Base-by-base conservation (phyloP, 192 early-diverging fungal species). In the Powellomyces hirtus region DNA sequence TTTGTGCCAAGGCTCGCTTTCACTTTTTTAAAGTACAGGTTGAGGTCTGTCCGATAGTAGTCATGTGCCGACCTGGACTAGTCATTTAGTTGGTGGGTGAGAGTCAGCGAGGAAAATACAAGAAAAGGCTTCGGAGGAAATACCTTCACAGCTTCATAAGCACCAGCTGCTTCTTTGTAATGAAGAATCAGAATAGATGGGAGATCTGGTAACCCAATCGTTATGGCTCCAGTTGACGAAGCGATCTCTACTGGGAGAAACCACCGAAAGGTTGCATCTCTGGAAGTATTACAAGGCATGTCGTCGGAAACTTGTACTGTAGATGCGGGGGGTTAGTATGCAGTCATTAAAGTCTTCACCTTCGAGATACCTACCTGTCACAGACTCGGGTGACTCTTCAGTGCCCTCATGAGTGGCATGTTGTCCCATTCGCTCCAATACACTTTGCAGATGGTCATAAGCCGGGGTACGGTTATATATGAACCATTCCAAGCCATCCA, bases 401-500 rank as follows among this genome's bases (percentile, higher is more conserved):
- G 33, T 29, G 24, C 53, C 53, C 10, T 22, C 18, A 31, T 16
- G 16, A 2, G 5, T 30, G 31, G 27, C 53, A 56, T 29, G 6
- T 6, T 56, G 26, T 2, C 10, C 55, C 64, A 33, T 66, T 35
- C 64, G 29, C 37, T 51, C 59, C 31, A 67, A 45, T 1, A 67
- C 59, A 33, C 13, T 29, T 44, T 76, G 66, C 36, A 91, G 65
- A 13, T 71, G 64, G 38, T 89, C 85, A 63, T 92, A 93, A 0
- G 87, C 89, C 1, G 87, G 78, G 31, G 85, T 79, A 53, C 89
- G 79, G 53, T 93, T 93, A 77, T 92, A 93, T 49, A 90, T 84
- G 71, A 92, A 92, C 81, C 86, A 88, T 60, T 93, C 92, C 4
- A 92, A 66, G 3, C 92, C 92, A 27, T 92, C 86, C 6, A 93